Base-by-base conservation (phyloP, 208 protist species). In the Borovskyia barvae region DNA sequence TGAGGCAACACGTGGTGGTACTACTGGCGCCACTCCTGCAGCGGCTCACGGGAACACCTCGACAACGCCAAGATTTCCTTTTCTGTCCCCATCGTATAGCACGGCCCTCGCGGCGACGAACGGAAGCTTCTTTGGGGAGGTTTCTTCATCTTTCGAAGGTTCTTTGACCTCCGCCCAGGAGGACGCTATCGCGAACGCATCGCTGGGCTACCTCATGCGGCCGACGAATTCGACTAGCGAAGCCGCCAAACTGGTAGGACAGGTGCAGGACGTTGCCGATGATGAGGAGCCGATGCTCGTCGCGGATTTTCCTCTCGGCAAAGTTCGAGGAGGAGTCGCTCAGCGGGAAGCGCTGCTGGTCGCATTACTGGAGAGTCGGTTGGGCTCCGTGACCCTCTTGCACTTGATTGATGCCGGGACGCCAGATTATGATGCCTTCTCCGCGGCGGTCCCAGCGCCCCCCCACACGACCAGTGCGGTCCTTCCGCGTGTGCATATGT, bases 371-470 rank as follows among this genome's bases (percentile, higher is more conserved):
- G 64, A 74, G 35, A 66, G 65, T 15, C 63, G 77, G 7, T 65
- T 88, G 4, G 43, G 37, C 51, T 41, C 46, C 20, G 53, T 79
- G 11, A 55, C 55, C 5, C 20, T 86, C 30, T 20, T 86, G 29
- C 77, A 88, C 52, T 60, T 79, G 11, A 66, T 92, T n/a, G 74
- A 80, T 36, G 61, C 54, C 15, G 80, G 64, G 20, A 75, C 79
- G 17, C 60, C 65, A 17, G 70, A 60, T 28, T 77, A 82, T 59
- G 46, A 72, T 8, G 51, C 77, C 6, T 86, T 92, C 53, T 47
- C 53, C 5, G 29, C 43, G 9, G 78, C 75, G 4, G 67, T 86
- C 28, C 58, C 66, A 5, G 39, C 41, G 37, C 40, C 41, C 46
- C 11, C 14, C 4, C 22, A 32, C 3, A 28, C 4, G 2, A 33